Evolutionary conservation across 2,329 filamentous ascomycete species (phyloP).

Genomic region (Venturia effusa): DNA sequence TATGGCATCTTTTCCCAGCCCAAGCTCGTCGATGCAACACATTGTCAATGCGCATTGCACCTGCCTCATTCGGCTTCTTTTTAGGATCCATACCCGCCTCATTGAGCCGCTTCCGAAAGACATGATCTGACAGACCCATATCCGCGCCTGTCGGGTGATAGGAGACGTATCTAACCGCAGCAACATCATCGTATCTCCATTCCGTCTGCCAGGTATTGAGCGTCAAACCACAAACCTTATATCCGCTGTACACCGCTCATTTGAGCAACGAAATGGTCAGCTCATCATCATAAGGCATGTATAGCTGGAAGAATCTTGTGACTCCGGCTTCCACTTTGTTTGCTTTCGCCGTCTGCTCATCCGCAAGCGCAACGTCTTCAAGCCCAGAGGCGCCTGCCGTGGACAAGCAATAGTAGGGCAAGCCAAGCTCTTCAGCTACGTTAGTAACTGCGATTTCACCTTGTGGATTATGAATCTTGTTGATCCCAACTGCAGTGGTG

Average conservation of each 20-base stretch:
- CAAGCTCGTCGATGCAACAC: slow-evolving; percentile 54
- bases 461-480: slow-evolving; percentile 50
- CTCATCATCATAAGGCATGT: slow-evolving; percentile 53
- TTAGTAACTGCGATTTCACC: slow-evolving; percentile 50
- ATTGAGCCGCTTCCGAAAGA: slow-evolving; percentile 44
- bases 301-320: slow-evolving; percentile 50
- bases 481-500: slow-evolving; percentile 55
- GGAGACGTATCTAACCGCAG: slow-evolving; percentile 50
- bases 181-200: slow-evolving; percentile 49
- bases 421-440: slow-evolving; percentile 46
- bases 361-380: slow-evolving; percentile 46
- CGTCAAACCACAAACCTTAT: slow-evolving; percentile 48
- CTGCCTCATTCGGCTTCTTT: slow-evolving; percentile 42
- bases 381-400: slow-evolving; percentile 47
- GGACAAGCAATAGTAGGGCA: slow-evolving; percentile 48
- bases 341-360: slow-evolving; percentile 28
- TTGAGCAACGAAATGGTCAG: slow-evolving; percentile 44
- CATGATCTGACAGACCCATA: slow-evolving; percentile 47
- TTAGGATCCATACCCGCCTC: slow-evolving; percentile 43
- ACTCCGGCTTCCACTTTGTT: slow-evolving; percentile 20
- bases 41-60: slow-evolving; percentile 52
- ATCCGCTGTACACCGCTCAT: slow-evolving; percentile 45
- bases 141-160: slow-evolving; percentile 50
- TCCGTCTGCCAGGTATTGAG: slow-evolving; percentile 54
- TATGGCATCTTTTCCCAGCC: slow-evolving; percentile 57